phyloP scores from a whole-genome alignment of 306 rosid genomes.

The Dalbergia cochinchinensis region DNA sequence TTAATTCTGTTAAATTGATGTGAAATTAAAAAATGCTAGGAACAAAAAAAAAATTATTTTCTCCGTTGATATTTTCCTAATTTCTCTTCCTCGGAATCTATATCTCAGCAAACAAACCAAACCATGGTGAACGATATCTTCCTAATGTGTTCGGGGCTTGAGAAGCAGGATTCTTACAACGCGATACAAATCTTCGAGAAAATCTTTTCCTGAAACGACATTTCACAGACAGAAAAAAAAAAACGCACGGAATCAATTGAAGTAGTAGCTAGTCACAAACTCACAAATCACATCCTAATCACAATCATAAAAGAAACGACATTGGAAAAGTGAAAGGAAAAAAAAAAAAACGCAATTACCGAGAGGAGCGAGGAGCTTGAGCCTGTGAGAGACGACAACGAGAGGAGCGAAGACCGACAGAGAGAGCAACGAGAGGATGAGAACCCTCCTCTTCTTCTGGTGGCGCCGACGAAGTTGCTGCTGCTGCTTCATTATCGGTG shows the following conservation, averaged over 20 bases:
- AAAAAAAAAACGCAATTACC: slow-evolving; percentile 49
- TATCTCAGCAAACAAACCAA: not conserved
- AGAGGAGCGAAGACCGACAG: slow-evolving; percentile 85
- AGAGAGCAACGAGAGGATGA: slow-evolving; percentile 79
- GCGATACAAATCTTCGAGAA: slow-evolving; percentile 73
- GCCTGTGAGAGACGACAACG: slow-evolving; percentile 67
- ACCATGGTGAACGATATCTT: no score
- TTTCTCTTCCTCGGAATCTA: no score
- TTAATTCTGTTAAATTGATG: no score
- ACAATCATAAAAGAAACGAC: not conserved
- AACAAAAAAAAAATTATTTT: no score
- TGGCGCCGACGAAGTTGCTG: slow-evolving; percentile 67
- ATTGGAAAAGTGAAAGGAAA: not conserved
- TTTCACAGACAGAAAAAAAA: not conserved
- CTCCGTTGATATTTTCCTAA: no score
- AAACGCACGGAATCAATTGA: slow-evolving; percentile 44
- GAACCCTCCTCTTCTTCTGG: slow-evolving; percentile 56
- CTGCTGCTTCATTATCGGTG: slow-evolving; percentile 63
- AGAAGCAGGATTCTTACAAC: slow-evolving; percentile 66
- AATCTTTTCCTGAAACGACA: slow-evolving; percentile 75
- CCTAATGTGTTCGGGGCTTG: not conserved
- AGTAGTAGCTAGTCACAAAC: not conserved
- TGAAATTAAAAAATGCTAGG: no score
- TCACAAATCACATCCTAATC: not conserved
- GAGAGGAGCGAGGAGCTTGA: slow-evolving; percentile 52